A percentile compares a stretch with the other conserved stretches of the same genome.
phyloP scores from a whole-genome alignment of 2,329 filamentous ascomycete genomes.

The Pseudomassariella vexata region DNA sequence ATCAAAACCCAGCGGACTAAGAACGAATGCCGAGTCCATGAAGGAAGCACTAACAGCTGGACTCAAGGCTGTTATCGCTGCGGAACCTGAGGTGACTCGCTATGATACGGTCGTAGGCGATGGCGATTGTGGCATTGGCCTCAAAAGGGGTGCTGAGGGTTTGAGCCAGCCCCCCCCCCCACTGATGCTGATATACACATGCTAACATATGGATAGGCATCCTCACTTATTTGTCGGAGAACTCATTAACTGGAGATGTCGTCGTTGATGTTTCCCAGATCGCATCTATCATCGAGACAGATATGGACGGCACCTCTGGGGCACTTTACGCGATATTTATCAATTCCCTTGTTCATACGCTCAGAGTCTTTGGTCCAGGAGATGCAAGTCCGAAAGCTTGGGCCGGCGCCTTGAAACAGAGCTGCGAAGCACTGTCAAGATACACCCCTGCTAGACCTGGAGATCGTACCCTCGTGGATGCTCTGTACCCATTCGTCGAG shows the following conservation, averaged over 20 bases:
- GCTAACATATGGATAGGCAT: constrained; percentile 32
- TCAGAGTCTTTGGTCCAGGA: constrained; percentile 36
- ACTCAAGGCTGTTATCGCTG: constrained; percentile 56
- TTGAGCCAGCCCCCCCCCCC: constrained; percentile 16
- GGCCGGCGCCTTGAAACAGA: constrained; percentile 64
- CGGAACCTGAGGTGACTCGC: constrained; percentile 65
- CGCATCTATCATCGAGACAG: constrained; percentile 48
- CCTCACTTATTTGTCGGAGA: constrained; percentile 40
- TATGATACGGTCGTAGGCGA: constrained; percentile 84
- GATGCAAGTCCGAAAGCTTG: constrained; percentile 35
- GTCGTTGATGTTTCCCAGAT: constrained; percentile 47
- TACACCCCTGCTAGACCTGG: constrained; percentile 89
- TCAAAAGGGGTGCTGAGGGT: constrained; percentile 82
- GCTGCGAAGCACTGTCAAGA: constrained; percentile 63
- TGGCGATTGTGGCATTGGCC: constrained; percentile 81
- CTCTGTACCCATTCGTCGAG: constrained; percentile 80
- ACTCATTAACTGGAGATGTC: constrained; percentile 42
- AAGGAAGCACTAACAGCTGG: constrained; percentile 49
- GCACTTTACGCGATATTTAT: constrained; percentile 76
- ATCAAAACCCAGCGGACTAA: constrained; percentile 40
- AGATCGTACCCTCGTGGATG: constrained; percentile 87
- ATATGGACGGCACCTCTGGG: constrained; percentile 58
- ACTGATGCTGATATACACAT: not conserved
- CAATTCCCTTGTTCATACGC: constrained; percentile 69
- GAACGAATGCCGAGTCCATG: constrained; percentile 44